Evolutionary conservation across 805 yeast genomes (phyloP), one percentile per base, ranked within the genome.

Genomic region (Wickerhamomyces bisporus): DNA sequence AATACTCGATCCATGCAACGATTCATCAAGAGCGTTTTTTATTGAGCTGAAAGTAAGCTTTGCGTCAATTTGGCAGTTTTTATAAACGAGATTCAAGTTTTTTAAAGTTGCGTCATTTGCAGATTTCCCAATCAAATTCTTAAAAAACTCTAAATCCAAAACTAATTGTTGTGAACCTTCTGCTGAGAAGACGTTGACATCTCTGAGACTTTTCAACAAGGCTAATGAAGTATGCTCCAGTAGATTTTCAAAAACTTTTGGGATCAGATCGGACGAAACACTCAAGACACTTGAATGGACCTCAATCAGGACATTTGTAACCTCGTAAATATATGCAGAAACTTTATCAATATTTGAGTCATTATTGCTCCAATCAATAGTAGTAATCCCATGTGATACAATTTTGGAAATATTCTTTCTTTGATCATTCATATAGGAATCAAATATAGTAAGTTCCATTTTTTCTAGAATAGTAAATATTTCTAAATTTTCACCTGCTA

Each of bases 111-210:
- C 18, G 4, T 27, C 35, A 16, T 37, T 45, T 3, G 43, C 45
- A 7, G 52, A 42, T 31, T 41, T 48, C 1, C 58, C 59, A 6
- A 52, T 31, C 28, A 53, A 32, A 10, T 49, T 57, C 33, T 68
- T 64, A 51, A 76, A 65, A 46, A 77, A 75, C 48, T 74, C 76
- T 20, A 77, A 49, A 47, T 78, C 84, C 3, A 77, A 69, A 0
- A 71, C 62, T 2, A 69, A 63, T 52, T 77, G 83, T 38, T 71
- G 56, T 30, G 71, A 53, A 1, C 79, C 79, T 25, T 65, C 70
- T 8, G 65, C 55, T 1, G 75, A 66, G 28, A 75, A 62, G 12
- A 57, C 52, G 24, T 74, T 76, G 7, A 73, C 50, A 24, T 64
- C 70, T 19, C 73, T 66, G 42, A 64, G 61, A 27, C 41, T 60